phyloP scores from a whole-genome alignment of 2,329 filamentous ascomycete species.

The Fusarium brachygibbosum region DNA sequence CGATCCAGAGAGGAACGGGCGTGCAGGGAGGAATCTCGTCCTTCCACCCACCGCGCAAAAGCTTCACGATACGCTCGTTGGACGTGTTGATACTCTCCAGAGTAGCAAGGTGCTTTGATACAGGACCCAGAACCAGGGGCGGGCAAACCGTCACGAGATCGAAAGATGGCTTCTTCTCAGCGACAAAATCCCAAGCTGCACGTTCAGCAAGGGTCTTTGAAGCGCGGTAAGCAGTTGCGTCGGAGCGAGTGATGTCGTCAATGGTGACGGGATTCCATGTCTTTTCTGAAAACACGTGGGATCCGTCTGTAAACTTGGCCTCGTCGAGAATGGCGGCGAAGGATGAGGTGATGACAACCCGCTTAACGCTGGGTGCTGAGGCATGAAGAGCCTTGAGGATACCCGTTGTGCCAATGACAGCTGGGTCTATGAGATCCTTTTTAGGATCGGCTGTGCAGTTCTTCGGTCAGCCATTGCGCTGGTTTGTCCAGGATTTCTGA shows the following conservation, averaged over 20 bases:
- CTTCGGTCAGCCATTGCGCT: neutral
- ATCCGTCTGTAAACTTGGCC: conserved; percentile 54
- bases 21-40: conserved; percentile 58
- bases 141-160: conserved; percentile 68
- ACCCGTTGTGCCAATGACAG: conserved; percentile 72
- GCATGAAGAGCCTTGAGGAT: conserved; percentile 78
- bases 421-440: conserved; percentile 69
- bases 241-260: conserved; percentile 57
- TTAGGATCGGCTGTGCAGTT: conserved; percentile 58
- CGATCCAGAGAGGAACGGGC: conserved; percentile 63
- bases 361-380: conserved; percentile 71
- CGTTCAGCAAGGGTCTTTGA: conserved; percentile 68
- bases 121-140: conserved; percentile 67
- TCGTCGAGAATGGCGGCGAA: conserved; percentile 66
- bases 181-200: conserved; percentile 67
- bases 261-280: conserved; percentile 68
- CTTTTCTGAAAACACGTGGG: conserved; percentile 60
- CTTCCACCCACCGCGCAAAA: conserved; percentile 66
- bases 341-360: conserved; percentile 74
- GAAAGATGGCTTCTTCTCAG: conserved; percentile 59
- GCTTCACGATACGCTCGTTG: conserved; percentile 64
- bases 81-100: conserved; percentile 66
- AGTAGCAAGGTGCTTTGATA: conserved; percentile 62
- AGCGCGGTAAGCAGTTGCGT: conserved; percentile 64
- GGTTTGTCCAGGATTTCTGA: no score